Percentiles rank a stretch among this genome's conserved stretches.
These are phyloP conservation scores for Kernera saxatilis DNA, from an alignment of 345 rosid genomes.

Conservation along the genomic window DNA sequence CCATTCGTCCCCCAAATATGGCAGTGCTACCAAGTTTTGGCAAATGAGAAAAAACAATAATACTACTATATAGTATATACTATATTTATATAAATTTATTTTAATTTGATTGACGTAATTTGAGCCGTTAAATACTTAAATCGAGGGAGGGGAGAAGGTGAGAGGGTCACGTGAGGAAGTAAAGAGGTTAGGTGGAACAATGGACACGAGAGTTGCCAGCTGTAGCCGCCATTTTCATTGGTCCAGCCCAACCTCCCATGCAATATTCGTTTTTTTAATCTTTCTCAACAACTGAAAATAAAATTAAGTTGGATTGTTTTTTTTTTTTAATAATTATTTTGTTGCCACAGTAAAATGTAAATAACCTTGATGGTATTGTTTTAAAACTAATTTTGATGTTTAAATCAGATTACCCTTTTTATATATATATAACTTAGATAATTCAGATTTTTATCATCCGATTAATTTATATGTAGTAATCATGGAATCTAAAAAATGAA, in stretches of 20 bases:
- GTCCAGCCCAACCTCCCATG: conserved; percentile 15
- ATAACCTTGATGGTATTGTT: not conserved
- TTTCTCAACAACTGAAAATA: not conserved
- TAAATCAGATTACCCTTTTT: too few species aligned
- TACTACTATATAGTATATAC: too few species aligned
- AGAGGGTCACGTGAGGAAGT: conserved; percentile 30
- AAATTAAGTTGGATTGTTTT: not conserved
- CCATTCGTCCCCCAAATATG: not conserved
- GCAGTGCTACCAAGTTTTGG: not conserved
- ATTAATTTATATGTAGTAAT: too few species aligned
- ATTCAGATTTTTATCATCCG: too few species aligned
- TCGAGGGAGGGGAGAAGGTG: not conserved
- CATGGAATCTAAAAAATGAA: too few species aligned
- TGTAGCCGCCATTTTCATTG: conserved; percentile 23
- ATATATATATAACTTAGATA: too few species aligned
- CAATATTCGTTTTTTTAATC: conserved; percentile 1
- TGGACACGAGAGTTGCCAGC: conserved; percentile 21
- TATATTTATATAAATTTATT: not conserved
- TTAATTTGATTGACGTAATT: not conserved
- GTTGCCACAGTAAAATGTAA: not conserved
- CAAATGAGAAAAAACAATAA: not conserved
- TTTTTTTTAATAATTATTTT: not conserved
- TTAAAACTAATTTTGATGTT: not conserved
- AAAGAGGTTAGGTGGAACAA: conserved; percentile 1
- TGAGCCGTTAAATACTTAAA: conserved; percentile 27